A percentile compares a stretch with the other conserved stretches of the same genome.
These are phyloP conservation scores for Fraxinus albicans DNA, from an alignment of 305 asterid species.

Conservation along the genomic window DNA sequence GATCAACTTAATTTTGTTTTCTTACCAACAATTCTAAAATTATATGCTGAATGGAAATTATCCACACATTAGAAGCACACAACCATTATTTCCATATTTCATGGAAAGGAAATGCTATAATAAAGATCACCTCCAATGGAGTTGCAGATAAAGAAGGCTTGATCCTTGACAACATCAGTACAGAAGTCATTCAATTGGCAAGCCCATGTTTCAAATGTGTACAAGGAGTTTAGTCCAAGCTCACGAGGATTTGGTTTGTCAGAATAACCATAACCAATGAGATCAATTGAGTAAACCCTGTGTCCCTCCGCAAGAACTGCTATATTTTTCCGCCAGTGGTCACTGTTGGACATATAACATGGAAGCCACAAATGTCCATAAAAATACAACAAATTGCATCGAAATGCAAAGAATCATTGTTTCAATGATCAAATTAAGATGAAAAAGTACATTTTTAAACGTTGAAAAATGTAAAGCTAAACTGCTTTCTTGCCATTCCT, in stretches of 20 bases:
- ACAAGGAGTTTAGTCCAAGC: conserved; percentile 52
- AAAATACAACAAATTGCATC: background rate
- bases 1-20: background rate
- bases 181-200: conserved; percentile 89
- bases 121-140: conserved; percentile 83
- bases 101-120: conserved; percentile 11
- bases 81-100: background rate
- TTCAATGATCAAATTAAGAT: background rate
- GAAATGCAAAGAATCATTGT: background rate
- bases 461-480: background rate
- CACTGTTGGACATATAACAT: conserved; percentile 46
- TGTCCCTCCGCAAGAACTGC: conserved; percentile 76
- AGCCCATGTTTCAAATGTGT: conserved; percentile 96
- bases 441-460: background rate
- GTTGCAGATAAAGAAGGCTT: conserved; percentile 84
- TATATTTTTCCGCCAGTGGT: conserved; percentile 93
- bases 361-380: background rate
- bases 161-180: conserved; percentile 55
- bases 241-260: conserved; percentile 85
- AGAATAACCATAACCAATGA: conserved; percentile 96
- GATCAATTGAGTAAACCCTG: conserved; percentile 86
- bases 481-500: background rate
- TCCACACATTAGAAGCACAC: background rate
- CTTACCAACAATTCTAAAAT: background rate
- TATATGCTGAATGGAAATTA: background rate